These are phyloP conservation scores for Mrakia hoshinonis DNA, from an alignment of 768 basidiomycete species.

Conservation along the genomic window DNA sequence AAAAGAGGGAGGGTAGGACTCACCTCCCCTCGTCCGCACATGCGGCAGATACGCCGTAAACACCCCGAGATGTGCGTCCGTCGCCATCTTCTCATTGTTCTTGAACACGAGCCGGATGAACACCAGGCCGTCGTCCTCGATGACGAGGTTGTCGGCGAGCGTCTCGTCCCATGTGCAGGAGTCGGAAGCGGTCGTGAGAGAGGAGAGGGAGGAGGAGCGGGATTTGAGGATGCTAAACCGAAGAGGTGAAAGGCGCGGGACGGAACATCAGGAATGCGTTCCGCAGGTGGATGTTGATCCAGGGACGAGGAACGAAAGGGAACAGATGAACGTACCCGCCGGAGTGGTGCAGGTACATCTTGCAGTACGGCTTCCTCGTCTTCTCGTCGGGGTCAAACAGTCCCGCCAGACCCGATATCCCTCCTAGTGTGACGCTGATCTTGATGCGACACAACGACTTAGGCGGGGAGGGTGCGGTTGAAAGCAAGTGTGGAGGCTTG, in stretches of 20 bases:
- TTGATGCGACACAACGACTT: neutral
- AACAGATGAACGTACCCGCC: neutral
- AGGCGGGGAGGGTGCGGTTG: neutral
- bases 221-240: neutral
- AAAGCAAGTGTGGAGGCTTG: constrained; percentile 44
- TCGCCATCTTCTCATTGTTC: too few relatives aligned
- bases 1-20: too few relatives aligned
- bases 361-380: neutral
- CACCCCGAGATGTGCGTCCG: too few relatives aligned
- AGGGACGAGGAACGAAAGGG: neutral
- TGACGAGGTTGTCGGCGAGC: too few relatives aligned
- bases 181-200: neutral
- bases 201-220: neutral
- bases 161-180: constrained; percentile 6
- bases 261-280: too few relatives aligned
- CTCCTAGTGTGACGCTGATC: neutral
- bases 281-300: neutral
- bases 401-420: neutral
- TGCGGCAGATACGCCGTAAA: too few relatives aligned
- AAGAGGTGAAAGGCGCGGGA: neutral
- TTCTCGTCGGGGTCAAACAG: neutral
- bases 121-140: too few relatives aligned
- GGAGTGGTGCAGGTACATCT: neutral
- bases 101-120: too few relatives aligned
- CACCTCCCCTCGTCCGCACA: too few relatives aligned